These are phyloP conservation scores for Botrytis pseudocinerea DNA, from an alignment of 2,329 filamentous ascomycete genomes.

Conservation along the genomic window DNA sequence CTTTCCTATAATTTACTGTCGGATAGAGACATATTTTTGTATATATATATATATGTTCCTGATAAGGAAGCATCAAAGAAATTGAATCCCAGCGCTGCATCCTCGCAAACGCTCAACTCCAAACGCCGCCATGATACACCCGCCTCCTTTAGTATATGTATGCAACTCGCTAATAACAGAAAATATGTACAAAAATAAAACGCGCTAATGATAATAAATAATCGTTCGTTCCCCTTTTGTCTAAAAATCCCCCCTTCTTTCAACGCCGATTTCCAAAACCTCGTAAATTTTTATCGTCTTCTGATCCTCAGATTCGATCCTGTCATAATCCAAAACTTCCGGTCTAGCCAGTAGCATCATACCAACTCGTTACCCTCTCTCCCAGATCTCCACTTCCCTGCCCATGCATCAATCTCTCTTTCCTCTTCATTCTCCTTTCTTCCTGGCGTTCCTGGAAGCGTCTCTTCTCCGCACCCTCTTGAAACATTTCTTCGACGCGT, in stretches of 20 bases:
- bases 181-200: neutral
- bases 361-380: constrained; percentile 8
- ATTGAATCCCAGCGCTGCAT: constrained; percentile 4
- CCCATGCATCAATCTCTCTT: neutral
- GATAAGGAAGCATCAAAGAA: neutral
- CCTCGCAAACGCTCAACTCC: constrained; percentile 6
- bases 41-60: neutral
- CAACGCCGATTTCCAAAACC: neutral
- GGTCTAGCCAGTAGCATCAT: constrained; percentile 9
- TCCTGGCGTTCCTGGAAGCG: neutral
- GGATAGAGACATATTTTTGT: neutral
- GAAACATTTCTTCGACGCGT: neutral
- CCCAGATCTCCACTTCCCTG: neutral
- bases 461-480: neutral
- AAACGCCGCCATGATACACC: neutral
- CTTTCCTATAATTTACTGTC: neutral
- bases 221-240: neutral
- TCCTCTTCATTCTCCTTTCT: neutral
- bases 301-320: too few species aligned
- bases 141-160: neutral
- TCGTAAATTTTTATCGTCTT: too few species aligned
- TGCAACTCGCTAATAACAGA: neutral
- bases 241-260: neutral
- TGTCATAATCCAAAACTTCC: neutral
- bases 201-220: neutral